Conservation (phyloP, 179 eudicot species). For the Sideroxylon spinosum region DNA sequence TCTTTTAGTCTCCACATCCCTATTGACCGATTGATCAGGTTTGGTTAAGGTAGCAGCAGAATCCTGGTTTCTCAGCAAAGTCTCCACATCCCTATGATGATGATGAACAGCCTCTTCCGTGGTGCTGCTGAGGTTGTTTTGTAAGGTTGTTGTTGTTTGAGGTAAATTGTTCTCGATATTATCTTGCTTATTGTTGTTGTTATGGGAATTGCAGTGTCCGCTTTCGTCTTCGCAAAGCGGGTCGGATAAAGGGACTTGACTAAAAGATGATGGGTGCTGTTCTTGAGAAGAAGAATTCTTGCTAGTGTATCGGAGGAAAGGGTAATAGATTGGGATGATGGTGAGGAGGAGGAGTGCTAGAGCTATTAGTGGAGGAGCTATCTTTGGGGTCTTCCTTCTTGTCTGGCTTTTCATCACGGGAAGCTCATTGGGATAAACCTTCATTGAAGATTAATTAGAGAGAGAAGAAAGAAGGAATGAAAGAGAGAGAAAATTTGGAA, state of each 20-base stretch:
- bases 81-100: background rate
- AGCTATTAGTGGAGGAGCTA: conserved; percentile 26
- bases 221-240: background rate
- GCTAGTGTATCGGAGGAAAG: conserved; percentile 13
- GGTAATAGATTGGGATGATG: conserved; percentile 27
- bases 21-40: no score
- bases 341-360: conserved; percentile 29
- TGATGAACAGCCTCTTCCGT: no score
- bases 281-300: conserved; percentile 6
- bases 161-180: no score
- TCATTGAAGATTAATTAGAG: conserved; percentile 1
- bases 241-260: background rate
- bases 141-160: no score
- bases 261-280: background rate
- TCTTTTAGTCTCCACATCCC: background rate
- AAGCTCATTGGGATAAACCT: conserved; percentile 18
- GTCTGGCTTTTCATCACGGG: conserved; percentile 19
- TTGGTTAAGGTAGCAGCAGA: no score
- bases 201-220: no score
- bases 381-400: conserved; percentile 22
- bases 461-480: background rate
- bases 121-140: background rate
- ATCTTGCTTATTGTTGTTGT: no score
- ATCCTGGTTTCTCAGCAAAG: background rate
- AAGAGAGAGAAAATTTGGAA: background rate